These are phyloP conservation scores for Tulasnella sp. DNA, from an alignment of 768 basidiomycete species.

Conservation along the genomic window DNA sequence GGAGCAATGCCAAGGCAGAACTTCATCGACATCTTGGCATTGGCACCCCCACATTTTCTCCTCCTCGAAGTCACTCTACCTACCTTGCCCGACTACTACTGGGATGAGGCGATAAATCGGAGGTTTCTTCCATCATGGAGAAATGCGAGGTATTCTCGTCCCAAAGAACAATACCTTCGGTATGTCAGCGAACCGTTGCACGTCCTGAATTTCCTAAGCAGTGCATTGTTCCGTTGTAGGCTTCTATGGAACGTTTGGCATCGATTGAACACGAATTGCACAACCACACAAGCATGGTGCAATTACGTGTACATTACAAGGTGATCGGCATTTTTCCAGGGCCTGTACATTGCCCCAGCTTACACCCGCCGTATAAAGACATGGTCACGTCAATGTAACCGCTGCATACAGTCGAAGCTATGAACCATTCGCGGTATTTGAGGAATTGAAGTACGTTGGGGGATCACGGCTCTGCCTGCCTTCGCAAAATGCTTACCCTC, in stretches of 20 bases:
- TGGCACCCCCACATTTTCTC: slow-evolving; percentile 54
- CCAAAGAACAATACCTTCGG: slow-evolving; percentile 64
- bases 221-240: neutral
- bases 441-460: slow-evolving; percentile 61
- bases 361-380: slow-evolving; percentile 30
- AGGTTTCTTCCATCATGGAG: slow-evolving; percentile 72
- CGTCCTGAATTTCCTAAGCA: slow-evolving; percentile 5
- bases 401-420: slow-evolving; percentile 60
- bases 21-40: slow-evolving; percentile 65
- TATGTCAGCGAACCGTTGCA: slow-evolving; percentile 29
- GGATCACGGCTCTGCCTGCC: neutral
- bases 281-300: slow-evolving; percentile 75
- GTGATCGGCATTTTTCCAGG: no score
- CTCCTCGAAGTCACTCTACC: slow-evolving; percentile 63
- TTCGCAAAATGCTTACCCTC: neutral
- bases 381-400: slow-evolving; percentile 63
- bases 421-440: slow-evolving; percentile 57
- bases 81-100: slow-evolving; percentile 54
- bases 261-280: slow-evolving; percentile 57
- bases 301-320: slow-evolving; percentile 54
- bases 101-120: slow-evolving; percentile 65
- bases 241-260: slow-evolving; percentile 57
- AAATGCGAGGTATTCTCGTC: slow-evolving; percentile 53
- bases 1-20: slow-evolving; percentile 63
- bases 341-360: no score